Percentiles rank a stretch among this genome's conserved stretches.
phyloP scores from a whole-genome alignment of 2,329 filamentous ascomycete genomes.

The Nigrograna mackinnonii region DNA sequence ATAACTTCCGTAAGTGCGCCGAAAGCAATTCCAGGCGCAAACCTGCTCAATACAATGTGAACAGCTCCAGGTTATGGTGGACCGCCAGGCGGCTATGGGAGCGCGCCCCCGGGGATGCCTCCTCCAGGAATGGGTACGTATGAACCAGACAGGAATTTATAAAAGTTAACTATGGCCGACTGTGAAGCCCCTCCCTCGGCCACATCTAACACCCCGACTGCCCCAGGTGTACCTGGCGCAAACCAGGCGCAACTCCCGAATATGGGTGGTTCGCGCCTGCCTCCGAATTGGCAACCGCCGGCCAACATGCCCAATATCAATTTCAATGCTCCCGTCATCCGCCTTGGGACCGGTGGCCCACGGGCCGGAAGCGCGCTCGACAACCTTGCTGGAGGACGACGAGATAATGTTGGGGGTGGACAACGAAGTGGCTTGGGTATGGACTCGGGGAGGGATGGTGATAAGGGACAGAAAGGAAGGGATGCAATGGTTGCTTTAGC shows the following conservation, averaged over 20 bases:
- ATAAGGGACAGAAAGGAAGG: slow-evolving; percentile 65
- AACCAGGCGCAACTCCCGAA: slow-evolving; percentile 73
- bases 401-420: slow-evolving; percentile 49
- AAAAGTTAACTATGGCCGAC: slow-evolving; percentile 9
- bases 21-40: too few species aligned
- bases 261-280: slow-evolving; percentile 80
- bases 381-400: slow-evolving; percentile 48
- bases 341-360: slow-evolving; percentile 75
- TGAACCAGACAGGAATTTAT: too few species aligned
- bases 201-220: slow-evolving; percentile 63
- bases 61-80: slow-evolving; percentile 67
- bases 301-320: slow-evolving; percentile 97
- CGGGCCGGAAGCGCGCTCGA: slow-evolving; percentile 55
- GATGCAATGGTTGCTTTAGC: slow-evolving; percentile 73
- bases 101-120: slow-evolving; percentile 75
- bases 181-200: slow-evolving; percentile 75
- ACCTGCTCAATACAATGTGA: too few species aligned
- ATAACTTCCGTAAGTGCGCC: too few species aligned
- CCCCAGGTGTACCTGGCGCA: slow-evolving; percentile 70
- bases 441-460: slow-evolving; percentile 56
- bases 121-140: slow-evolving; percentile 80
- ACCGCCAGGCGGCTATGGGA: slow-evolving; percentile 73
- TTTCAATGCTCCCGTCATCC: slow-evolving; percentile 95
- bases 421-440: slow-evolving; percentile 60
- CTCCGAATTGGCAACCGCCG: slow-evolving; percentile 83